A percentile compares a stretch with the other conserved stretches of the same genome.
Conservation (phyloP, 371 early-diverging fungal genomes). For the Zychaea mexicana region DNA sequence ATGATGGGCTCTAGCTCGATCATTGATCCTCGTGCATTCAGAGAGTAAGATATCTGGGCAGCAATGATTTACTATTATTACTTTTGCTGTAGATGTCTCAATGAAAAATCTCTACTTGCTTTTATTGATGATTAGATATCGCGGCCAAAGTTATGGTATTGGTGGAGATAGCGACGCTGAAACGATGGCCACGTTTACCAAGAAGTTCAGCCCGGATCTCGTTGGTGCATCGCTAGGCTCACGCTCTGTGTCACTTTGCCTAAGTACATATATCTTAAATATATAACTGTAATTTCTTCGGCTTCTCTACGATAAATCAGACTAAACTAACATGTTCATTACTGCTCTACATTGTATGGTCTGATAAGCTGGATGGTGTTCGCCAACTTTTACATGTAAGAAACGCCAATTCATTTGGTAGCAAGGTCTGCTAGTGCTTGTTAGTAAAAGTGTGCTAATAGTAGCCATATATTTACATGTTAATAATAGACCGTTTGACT, state of each 20-base stretch:
- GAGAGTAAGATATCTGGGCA: neutral
- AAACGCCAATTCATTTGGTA: neutral
- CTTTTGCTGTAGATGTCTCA: too few species aligned
- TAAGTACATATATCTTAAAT: slow-evolving; percentile 13
- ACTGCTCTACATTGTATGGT: too few species aligned
- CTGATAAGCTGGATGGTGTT: neutral
- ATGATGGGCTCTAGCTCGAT: slow-evolving; percentile 19
- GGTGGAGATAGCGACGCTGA: slow-evolving; percentile 44
- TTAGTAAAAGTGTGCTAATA: too few species aligned
- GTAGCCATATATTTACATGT: neutral
- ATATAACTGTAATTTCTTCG: too few species aligned
- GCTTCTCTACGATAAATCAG: too few species aligned
- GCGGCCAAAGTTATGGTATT: slow-evolving; percentile 46
- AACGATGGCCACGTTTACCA: slow-evolving; percentile 40
- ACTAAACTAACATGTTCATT: too few species aligned
- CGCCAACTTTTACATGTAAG: neutral
- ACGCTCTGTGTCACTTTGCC: slow-evolving; percentile 2
- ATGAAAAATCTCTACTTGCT: neutral
- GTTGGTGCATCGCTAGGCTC: slow-evolving; percentile 38
- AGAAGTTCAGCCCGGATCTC: slow-evolving; percentile 31
- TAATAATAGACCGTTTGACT: neutral
- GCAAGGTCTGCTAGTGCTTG: too few species aligned
- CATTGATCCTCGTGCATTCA: slow-evolving; percentile 8
- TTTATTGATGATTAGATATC: slow-evolving; percentile 23
- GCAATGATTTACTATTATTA: neutral